phyloP scores from a whole-genome alignment of 305 asterid genomes.

The Striga hermonthica region DNA sequence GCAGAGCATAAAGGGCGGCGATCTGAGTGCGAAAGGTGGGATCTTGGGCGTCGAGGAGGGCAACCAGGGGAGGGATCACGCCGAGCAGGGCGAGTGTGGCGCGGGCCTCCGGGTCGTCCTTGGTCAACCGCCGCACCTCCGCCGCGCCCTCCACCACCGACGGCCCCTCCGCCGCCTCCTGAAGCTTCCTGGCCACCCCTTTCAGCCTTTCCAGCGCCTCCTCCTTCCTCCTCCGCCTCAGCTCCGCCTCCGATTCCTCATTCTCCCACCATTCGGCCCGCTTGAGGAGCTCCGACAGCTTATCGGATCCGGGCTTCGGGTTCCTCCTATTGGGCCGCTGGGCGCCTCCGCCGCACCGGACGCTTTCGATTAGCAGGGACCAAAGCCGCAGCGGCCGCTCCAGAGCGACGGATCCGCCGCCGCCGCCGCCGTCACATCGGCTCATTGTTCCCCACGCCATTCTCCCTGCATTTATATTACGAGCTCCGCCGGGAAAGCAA shows the following conservation, averaged over 20 bases:
- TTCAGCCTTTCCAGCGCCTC: slow-evolving; percentile 56
- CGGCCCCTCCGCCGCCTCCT: slow-evolving; percentile 26
- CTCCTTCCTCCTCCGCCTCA: slow-evolving; percentile 42
- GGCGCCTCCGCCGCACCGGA: slow-evolving; percentile 65
- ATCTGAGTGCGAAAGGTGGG: slow-evolving; percentile 44
- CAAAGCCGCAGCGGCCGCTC: slow-evolving; percentile 59
- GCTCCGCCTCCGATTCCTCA: slow-evolving; percentile 40
- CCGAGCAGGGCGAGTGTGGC: slow-evolving; percentile 75
- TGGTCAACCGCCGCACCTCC: slow-evolving; percentile 71
- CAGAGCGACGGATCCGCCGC: slow-evolving; percentile 54
- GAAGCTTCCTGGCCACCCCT: slow-evolving; percentile 44
- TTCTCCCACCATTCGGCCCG: slow-evolving; percentile 61
- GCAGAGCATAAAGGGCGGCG: slow-evolving; percentile 80
- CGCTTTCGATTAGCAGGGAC: slow-evolving; percentile 63
- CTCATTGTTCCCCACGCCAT: slow-evolving; percentile 42
- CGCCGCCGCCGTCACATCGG: slow-evolving; percentile 40
- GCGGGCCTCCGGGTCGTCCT: slow-evolving; percentile 59
- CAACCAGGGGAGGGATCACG: slow-evolving; percentile 82
- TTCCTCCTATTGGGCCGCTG: slow-evolving; percentile 18
- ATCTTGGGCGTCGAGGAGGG: slow-evolving; percentile 59
- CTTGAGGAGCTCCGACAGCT: slow-evolving; percentile 68
- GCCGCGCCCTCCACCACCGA: slow-evolving; percentile 55
- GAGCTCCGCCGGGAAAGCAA: neutral
- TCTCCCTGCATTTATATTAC: slow-evolving; percentile 20
- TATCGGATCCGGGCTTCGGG: slow-evolving; percentile 50